Percentiles rank a stretch among this genome's conserved stretches.
Conservation (phyloP, 257 asterid genomes). For the Solanum tacnaense region DNA sequence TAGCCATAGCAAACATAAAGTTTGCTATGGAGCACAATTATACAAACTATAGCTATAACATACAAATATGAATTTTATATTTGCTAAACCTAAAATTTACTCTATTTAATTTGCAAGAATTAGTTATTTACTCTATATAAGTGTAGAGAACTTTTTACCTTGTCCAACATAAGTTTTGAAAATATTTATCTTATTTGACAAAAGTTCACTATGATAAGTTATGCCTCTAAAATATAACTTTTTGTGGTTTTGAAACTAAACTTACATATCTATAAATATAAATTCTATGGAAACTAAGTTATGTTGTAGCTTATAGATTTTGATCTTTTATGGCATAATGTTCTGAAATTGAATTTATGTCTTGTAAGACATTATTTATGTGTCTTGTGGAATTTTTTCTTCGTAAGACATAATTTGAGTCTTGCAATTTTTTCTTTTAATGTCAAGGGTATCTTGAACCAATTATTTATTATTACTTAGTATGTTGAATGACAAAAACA, state of each 20-base stretch:
- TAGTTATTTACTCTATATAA: too few relatives aligned
- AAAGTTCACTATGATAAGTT: too few relatives aligned
- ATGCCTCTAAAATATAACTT: not conserved
- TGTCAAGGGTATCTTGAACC: not conserved
- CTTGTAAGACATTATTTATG: too few relatives aligned
- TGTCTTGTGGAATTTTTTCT: too few relatives aligned
- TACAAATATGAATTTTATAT: too few relatives aligned
- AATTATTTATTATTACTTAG: not conserved
- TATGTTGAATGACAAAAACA: not conserved
- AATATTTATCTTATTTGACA: not conserved
- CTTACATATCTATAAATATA: not conserved
- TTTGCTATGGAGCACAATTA: too few relatives aligned
- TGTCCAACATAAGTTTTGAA: not conserved
- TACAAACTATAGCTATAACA: too few relatives aligned
- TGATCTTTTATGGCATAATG: not conserved
- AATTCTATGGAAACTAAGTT: not conserved
- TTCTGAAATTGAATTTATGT: not conserved
- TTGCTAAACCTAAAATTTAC: too few relatives aligned
- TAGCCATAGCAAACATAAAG: too few relatives aligned
- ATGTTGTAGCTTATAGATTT: not conserved
- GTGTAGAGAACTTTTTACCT: not conserved
- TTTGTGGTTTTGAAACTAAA: not conserved
- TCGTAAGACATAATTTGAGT: not conserved
- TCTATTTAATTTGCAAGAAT: too few relatives aligned
- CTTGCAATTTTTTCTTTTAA: not conserved